Evolutionary conservation across 2,329 filamentous ascomycete genomes (phyloP).

Genomic region (Catunica adiposa): DNA sequence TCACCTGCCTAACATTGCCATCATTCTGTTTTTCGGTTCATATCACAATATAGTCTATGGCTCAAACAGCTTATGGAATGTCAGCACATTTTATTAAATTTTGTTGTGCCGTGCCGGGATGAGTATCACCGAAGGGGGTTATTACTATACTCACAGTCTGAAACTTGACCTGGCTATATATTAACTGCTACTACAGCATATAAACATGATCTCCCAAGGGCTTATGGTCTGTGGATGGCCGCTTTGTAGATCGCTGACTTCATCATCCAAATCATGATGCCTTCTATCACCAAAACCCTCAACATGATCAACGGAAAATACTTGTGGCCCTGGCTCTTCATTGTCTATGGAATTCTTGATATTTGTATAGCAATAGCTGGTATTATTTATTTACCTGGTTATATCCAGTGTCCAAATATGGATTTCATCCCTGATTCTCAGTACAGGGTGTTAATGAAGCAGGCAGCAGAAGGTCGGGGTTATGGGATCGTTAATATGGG

Average conservation of each 20-base stretch:
- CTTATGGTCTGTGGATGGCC: background rate
- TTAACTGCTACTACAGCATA: background rate
- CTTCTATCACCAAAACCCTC: background rate
- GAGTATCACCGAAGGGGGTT: background rate
- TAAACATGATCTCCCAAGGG: background rate
- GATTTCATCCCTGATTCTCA: background rate
- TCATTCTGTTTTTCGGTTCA: background rate
- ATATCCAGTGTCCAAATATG: background rate
- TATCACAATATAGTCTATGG: background rate
- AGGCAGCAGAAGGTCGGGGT: background rate
- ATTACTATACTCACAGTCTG: background rate
- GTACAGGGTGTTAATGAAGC: background rate
- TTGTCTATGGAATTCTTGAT: background rate
- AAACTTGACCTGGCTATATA: too few relatives aligned
- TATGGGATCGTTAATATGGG: background rate
- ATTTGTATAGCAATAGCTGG: background rate
- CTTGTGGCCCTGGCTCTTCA: background rate
- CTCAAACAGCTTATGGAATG: background rate
- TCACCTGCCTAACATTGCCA: background rate
- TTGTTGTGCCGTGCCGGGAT: background rate
- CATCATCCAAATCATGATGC: background rate
- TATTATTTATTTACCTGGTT: background rate
- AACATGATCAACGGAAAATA: background rate
- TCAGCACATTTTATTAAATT: background rate
- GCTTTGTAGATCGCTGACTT: background rate